Evolutionary conservation across 2,329 filamentous ascomycete genomes (phyloP).

Genomic region (Rugonectria rugulosa): DNA sequence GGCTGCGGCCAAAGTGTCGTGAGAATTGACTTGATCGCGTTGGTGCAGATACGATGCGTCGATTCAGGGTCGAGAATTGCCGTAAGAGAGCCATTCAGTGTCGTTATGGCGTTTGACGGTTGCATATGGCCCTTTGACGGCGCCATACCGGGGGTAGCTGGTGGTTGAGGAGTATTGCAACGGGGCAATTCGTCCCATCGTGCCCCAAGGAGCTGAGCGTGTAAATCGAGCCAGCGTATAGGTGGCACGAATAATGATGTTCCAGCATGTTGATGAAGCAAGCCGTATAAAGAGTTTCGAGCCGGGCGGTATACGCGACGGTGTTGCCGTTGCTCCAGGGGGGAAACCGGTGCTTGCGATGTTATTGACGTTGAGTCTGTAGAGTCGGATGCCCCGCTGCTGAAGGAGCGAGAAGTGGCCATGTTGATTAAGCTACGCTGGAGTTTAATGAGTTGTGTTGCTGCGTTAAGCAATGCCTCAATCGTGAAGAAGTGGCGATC

Average conservation of each 20-base stretch:
- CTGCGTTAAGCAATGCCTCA: constrained; percentile 34
- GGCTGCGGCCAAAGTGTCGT: constrained; percentile 52
- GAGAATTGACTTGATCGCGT: constrained; percentile 54
- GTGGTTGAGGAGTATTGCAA: constrained; percentile 52
- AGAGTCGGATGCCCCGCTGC: constrained; percentile 21
- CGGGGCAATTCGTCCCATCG: constrained; percentile 53
- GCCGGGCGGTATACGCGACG: constrained; percentile 50
- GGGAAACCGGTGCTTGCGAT: constrained; percentile 32
- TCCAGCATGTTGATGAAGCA: constrained; percentile 58
- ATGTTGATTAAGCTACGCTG: constrained; percentile 41
- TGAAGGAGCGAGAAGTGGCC: constrained; percentile 30
- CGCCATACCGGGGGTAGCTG: constrained; percentile 40
- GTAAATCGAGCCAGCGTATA: constrained; percentile 64
- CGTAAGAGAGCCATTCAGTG: constrained; percentile 53
- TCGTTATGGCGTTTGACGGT: constrained; percentile 52
- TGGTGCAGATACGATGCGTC: constrained; percentile 46
- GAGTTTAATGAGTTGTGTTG: constrained; percentile 38
- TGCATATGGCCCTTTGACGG: constrained; percentile 46
- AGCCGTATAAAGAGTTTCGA: constrained; percentile 59
- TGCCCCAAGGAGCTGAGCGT: constrained; percentile 56
- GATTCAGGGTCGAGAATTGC: constrained; percentile 48
- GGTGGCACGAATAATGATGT: constrained; percentile 59
- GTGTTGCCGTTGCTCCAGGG: constrained; percentile 35
- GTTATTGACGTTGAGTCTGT: constrained; percentile 35
- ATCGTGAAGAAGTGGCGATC: constrained; percentile 22